Evolutionary conservation across 2,329 filamentous ascomycete genomes (phyloP), one percentile per base, ranked within the genome.

Genomic region (Orbilia blumenaviensis): DNA sequence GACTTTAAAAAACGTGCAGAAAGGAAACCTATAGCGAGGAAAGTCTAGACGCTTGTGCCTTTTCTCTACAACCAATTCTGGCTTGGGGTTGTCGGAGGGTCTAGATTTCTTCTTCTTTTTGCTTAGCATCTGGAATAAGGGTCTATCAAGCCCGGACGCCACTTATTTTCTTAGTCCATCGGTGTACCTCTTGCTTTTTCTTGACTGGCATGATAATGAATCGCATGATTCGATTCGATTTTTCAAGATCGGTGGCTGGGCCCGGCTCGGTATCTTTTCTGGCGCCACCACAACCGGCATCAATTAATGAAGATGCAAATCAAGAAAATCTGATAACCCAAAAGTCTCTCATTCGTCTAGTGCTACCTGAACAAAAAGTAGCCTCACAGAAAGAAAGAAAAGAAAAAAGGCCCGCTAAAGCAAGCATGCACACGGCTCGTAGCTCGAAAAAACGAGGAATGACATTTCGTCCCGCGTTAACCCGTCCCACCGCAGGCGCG

Each of bases 1-100:
- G 48, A 32, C 9, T 34, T 54, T n/a, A n/a, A 54, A 54, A 52
- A 32, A 23, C 2, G 21, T 10, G 18, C 18, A 54, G n/a, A 54
- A 34, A 3, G 21, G 27, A 18, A 8, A 21, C 5, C 18, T 23
- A 54, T 27, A 34, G n/a, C n/a, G n/a, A 18, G 50, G 38, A 38
- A 66, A 50, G 63, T 72, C 50, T 38, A 72, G 67, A 64, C 38
- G 48, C 38, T 25, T 44, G n/a, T n/a, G n/a, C n/a, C n/a, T 50
- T 56, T 46, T 52, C 18, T 5, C 18, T 23, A 2, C 18, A 34
- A 34, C 6, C 23, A 14, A 5, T 44, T 23, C n/a, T n/a, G n/a
- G 25, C 25, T 62, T 46, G 14, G n/a, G 8, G 9, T 16, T 50
- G 25, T n/a, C 46, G 5, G 42, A 14, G 36, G 44, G 54, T 72